Evolutionary conservation across 1,139 yeast species (phyloP).

Genomic region (Yamadazyma conglobata): DNA sequence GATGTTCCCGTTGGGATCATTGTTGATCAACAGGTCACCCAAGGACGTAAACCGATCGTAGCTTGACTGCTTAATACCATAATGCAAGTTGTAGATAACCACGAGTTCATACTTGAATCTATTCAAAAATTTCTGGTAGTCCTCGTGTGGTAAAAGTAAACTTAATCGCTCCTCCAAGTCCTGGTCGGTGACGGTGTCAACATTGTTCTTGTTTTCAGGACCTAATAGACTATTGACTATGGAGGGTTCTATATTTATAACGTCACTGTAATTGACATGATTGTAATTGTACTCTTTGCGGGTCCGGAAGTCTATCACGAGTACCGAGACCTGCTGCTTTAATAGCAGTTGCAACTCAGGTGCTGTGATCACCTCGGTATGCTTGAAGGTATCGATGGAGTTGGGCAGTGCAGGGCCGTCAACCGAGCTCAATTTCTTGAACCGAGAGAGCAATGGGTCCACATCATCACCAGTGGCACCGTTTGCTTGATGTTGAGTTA

Average conservation of each 20-base stretch:
- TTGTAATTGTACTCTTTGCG: constrained; percentile 53
- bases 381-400: constrained; percentile 13
- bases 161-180: constrained; percentile 60
- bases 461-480: constrained; percentile 1
- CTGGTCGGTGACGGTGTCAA: constrained; percentile 44
- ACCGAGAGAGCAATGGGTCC: constrained; percentile 23
- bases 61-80: constrained; percentile 21
- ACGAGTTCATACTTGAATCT: constrained; percentile 58
- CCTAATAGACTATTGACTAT: constrained; percentile 25
- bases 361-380: constrained; percentile 25
- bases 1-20: constrained; percentile 24
- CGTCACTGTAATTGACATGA: constrained; percentile 54
- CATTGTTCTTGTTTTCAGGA: constrained; percentile 18
- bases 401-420: background rate
- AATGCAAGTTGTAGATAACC: constrained; percentile 54
- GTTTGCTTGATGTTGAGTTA: too few species aligned
- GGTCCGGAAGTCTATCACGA: constrained; percentile 66
- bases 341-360: constrained; percentile 21
- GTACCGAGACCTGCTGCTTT: constrained; percentile 20
- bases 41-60: constrained; percentile 28
- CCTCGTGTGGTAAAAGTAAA: constrained; percentile 50
- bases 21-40: constrained; percentile 17
- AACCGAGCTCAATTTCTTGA: constrained; percentile 15
- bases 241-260: constrained; percentile 72
- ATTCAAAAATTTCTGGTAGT: constrained; percentile 46